Evolutionary conservation across 768 basidiomycete species (phyloP).

Genomic region (Sporobolomyces pararoseus): DNA sequence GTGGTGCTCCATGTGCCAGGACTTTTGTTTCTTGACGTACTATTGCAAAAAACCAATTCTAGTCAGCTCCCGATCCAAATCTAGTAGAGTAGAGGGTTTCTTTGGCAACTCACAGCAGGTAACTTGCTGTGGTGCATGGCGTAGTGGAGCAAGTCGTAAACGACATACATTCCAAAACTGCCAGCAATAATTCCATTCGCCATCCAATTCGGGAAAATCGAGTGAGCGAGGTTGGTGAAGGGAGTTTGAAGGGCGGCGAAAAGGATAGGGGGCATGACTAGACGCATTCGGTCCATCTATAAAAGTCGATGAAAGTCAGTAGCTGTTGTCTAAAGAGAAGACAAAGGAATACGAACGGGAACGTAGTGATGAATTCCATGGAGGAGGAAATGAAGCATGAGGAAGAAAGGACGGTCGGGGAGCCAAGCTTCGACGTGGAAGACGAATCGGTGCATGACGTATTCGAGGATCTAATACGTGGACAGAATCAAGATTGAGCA

Average conservation of each 20-base stretch:
- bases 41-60: slow-evolving; percentile 59
- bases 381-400: slow-evolving; percentile 82
- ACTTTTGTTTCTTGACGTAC: slow-evolving; percentile 91
- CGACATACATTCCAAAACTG: slow-evolving; percentile 56
- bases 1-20: slow-evolving; percentile 95
- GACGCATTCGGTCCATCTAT: slow-evolving; percentile 59
- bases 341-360: slow-evolving; percentile 58
- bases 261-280: slow-evolving; percentile 92
- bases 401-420: slow-evolving; percentile 73
- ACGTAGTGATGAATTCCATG: slow-evolving; percentile 98
- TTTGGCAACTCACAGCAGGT: slow-evolving; percentile 4
- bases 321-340: neutral
- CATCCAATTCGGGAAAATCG: slow-evolving; percentile 72
- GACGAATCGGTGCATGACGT: slow-evolving; percentile 86
- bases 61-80: no score
- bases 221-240: slow-evolving; percentile 78
- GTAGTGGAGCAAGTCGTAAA: slow-evolving; percentile 47
- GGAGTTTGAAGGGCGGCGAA: slow-evolving; percentile 74
- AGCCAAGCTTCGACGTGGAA: slow-evolving; percentile 89
- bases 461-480: slow-evolving; percentile 56
- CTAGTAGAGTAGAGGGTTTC: neutral
- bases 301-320: neutral
- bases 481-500: neutral
- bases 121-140: slow-evolving; percentile 42
- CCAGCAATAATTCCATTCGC: slow-evolving; percentile 92